Percentiles rank a stretch among this genome's conserved stretches.
Evolutionary conservation across 192 early-diverging fungal species (phyloP).

Genomic region (Funneliformis geosporum): DNA sequence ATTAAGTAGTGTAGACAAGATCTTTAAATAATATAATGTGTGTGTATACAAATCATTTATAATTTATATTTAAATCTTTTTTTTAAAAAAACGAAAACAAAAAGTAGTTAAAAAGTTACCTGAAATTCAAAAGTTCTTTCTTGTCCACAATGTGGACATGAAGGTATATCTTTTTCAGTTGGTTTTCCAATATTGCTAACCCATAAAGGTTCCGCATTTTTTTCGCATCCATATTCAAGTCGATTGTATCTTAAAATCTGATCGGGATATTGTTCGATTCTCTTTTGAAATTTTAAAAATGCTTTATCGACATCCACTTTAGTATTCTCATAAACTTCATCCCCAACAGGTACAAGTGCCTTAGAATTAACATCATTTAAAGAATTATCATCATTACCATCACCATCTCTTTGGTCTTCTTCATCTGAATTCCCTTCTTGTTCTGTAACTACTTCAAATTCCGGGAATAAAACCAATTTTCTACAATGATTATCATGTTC

Average conservation of each 20-base stretch:
- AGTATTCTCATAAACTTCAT: conserved; percentile 72
- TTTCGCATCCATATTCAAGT: conserved; percentile 57
- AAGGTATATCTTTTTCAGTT: conserved; percentile 50
- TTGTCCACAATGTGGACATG: conserved; percentile 73
- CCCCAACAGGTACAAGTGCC: conserved; percentile 54
- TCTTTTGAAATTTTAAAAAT: conserved; percentile 90
- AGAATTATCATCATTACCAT: conserved; percentile 4
- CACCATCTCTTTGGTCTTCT: conserved; percentile 49
- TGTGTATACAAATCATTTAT: no score
- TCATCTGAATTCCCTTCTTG: conserved; percentile 51
- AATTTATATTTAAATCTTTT: neutral
- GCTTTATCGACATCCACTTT: conserved; percentile 83
- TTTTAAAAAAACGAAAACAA: no score
- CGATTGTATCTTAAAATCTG: conserved; percentile 84
- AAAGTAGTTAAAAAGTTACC: no score
- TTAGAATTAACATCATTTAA: conserved; percentile 24
- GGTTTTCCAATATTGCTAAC: conserved; percentile 75
- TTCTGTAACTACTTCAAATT: conserved; percentile 69
- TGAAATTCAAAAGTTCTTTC: conserved; percentile 90
- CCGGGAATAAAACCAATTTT: conserved; percentile 50
- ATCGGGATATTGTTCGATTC: conserved; percentile 71
- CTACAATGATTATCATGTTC: conserved; percentile 36
- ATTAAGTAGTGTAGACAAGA: conserved; percentile 88
- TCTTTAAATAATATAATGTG: conserved; percentile 42
- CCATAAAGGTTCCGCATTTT: conserved; percentile 69